phyloP scores from a whole-genome alignment of 2,329 filamentous ascomycete species.

The Talaromyces verruculosus region DNA sequence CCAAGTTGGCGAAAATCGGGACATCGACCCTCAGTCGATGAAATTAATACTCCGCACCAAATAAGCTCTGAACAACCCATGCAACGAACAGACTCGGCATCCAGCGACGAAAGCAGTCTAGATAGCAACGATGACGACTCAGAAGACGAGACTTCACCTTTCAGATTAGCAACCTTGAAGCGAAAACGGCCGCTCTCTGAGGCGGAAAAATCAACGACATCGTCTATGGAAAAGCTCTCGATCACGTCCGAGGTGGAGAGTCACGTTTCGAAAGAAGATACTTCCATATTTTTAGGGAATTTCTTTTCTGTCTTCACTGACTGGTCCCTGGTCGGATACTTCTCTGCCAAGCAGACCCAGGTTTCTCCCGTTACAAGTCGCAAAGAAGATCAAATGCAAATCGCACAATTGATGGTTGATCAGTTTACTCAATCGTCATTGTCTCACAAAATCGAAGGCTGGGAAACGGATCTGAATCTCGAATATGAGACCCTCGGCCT shows the following conservation, averaged over 20 bases:
- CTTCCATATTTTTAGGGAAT: slow-evolving; percentile 38
- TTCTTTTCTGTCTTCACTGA: slow-evolving; percentile 43
- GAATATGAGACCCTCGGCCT: slow-evolving; percentile 30
- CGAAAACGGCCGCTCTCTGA: slow-evolving; percentile 39
- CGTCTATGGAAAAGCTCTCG: slow-evolving; percentile 32
- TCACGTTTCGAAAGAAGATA: slow-evolving; percentile 29
- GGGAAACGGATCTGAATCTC: slow-evolving; percentile 30
- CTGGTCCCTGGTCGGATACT: slow-evolving; percentile 42
- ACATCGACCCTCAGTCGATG: neutral
- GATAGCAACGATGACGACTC: slow-evolving; percentile 24
- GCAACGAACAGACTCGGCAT: slow-evolving; percentile 28
- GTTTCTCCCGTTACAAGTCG: slow-evolving; percentile 35
- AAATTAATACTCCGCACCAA: neutral
- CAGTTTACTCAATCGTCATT: slow-evolving; percentile 49
- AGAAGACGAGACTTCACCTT: slow-evolving; percentile 27
- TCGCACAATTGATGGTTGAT: slow-evolving; percentile 45
- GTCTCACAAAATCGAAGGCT: slow-evolving; percentile 34
- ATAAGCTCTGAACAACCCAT: neutral
- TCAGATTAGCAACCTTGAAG: slow-evolving; percentile 29
- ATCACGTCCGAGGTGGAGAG: slow-evolving; percentile 26
- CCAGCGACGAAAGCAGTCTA: slow-evolving; percentile 31
- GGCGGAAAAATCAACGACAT: slow-evolving; percentile 31
- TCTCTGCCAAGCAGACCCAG: slow-evolving; percentile 36
- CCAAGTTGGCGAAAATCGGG: slow-evolving; percentile 25
- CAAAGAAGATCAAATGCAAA: slow-evolving; percentile 39